Evolutionary conservation across 345 rosid genomes (phyloP).

Genomic region (Hibiscus trionum): DNA sequence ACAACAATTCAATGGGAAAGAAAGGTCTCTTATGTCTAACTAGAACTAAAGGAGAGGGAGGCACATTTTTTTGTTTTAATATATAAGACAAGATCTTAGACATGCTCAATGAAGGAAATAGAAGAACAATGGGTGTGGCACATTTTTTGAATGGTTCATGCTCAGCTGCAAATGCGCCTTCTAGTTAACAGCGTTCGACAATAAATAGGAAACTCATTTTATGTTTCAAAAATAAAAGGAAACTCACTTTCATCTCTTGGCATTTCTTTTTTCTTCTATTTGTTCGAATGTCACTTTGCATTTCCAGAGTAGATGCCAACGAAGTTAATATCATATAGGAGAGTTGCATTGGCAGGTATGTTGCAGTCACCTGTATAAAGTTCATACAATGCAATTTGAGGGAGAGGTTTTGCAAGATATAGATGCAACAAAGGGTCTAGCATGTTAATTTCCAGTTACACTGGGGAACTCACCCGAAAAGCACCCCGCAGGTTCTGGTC

Average conservation of each 20-base stretch:
- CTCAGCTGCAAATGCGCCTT: not conserved
- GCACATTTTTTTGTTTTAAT: no score
- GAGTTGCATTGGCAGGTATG: slow-evolving; percentile 90
- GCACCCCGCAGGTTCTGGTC: slow-evolving; percentile 98
- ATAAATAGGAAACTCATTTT: slow-evolving; percentile 5
- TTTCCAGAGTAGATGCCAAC: slow-evolving; percentile 73
- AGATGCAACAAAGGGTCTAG: not conserved
- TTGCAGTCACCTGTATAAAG: slow-evolving; percentile 74
- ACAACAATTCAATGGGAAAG: no score
- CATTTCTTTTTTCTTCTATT: slow-evolving; percentile 29
- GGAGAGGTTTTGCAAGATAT: not conserved
- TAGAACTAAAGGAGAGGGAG: no score
- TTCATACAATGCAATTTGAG: slow-evolving; percentile 1
- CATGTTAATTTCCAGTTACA: not conserved
- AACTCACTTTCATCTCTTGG: slow-evolving; percentile 34
- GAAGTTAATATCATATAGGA: slow-evolving; percentile 74
- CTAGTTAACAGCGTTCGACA: not conserved
- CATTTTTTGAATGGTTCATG: not conserved
- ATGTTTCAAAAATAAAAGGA: not conserved
- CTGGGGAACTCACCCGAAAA: slow-evolving; percentile 53
- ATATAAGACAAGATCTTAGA: no score
- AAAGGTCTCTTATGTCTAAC: no score
- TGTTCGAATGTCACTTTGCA: slow-evolving; percentile 30
- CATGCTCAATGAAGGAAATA: no score
- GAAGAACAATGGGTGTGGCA: no score